Evolutionary conservation across 148 eudicot species (phyloP).

Genomic region (Tetragonia tetragonoides): DNA sequence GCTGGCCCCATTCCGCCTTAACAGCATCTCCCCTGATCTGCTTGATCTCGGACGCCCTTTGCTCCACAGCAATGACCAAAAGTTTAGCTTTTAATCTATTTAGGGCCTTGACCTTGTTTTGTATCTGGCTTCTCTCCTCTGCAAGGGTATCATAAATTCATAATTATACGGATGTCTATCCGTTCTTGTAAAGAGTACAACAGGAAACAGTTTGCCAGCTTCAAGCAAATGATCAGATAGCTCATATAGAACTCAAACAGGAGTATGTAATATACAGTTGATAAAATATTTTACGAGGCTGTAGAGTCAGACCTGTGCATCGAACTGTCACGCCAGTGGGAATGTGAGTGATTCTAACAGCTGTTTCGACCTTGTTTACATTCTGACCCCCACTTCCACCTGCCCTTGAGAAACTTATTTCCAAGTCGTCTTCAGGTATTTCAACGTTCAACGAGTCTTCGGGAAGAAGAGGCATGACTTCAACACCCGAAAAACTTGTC

Average conservation of each 20-base stretch:
- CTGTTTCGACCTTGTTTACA: constrained; percentile 97
- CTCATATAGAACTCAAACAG: neutral
- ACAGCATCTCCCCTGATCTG: constrained; percentile 93
- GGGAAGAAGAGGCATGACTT: constrained; percentile 96
- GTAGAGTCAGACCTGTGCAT: constrained; percentile 65
- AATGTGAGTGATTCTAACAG: constrained; percentile 92
- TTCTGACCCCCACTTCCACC: constrained; percentile 98
- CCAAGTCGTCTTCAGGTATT: constrained; percentile 95
- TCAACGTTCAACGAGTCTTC: constrained; percentile 82
- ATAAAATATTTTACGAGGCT: neutral
- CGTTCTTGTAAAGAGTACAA: neutral
- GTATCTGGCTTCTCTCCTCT: constrained; percentile 87
- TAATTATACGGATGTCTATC: constrained; percentile 3
- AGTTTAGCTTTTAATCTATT: constrained; percentile 93
- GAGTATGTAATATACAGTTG: neutral
- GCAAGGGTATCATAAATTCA: constrained; percentile 18
- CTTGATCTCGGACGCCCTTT: constrained; percentile 90
- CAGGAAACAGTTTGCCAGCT: neutral
- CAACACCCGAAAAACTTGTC: constrained; percentile 98
- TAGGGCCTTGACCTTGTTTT: constrained; percentile 84
- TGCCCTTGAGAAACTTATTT: constrained; percentile 70
- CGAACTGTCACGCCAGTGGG: constrained; percentile 86
- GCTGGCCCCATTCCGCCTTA: constrained; percentile 99
- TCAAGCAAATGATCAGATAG: neutral
- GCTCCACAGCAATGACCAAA: constrained; percentile 87